Evolutionary conservation across 495 filamentous ascomycete species (phyloP), one percentile per base, ranked within the genome.

Genomic region (Pseudoneurospora amorphoporcata): DNA sequence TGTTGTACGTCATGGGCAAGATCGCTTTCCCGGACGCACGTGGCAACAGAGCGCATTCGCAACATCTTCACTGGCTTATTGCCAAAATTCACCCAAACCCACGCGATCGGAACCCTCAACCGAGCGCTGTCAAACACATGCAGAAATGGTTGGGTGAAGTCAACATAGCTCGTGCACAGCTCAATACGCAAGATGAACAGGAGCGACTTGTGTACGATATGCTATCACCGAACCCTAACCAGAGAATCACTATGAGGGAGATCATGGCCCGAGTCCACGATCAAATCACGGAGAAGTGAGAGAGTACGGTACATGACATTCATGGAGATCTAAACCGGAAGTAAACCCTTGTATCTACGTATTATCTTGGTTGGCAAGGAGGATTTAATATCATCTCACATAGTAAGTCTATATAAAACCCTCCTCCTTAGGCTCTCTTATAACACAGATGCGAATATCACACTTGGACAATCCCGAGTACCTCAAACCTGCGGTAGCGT

Each of bases 1-100:
- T 86, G 84, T 75, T 86, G 38, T 86, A 86, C 68, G 83, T 84
- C 12, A 70, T 86, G 71, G 81, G 80, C 39, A 83, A 83, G 77
- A 82, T 85, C 39, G 69, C 80, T 1, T 86, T 84, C 75, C 84
- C 84, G 0, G 84, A 86, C 14, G 77, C 80, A 8, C 77, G 84
- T 9, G 83, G 80, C 1, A 75, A 83, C 69, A 77, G 77, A 61
- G 77, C 76, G 0, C 84, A 86, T 70, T 82, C 83, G 2, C 78
- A 79, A 39, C 81, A 82, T 39, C 70, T 86, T 12, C 82, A 84
- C 75, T 86, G 84, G 84, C 79, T 81, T 73, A 86, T 86, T 45
- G 82, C 83, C 43, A 73, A 78, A 35, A 73, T 80, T 8, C 74
- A 80, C 29, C 69, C 65, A 7, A 65, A 76, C 40, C 71, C 75